phyloP scores from a whole-genome alignment of 2,329 filamentous ascomycete species.

The Trichoderma hamatum region DNA sequence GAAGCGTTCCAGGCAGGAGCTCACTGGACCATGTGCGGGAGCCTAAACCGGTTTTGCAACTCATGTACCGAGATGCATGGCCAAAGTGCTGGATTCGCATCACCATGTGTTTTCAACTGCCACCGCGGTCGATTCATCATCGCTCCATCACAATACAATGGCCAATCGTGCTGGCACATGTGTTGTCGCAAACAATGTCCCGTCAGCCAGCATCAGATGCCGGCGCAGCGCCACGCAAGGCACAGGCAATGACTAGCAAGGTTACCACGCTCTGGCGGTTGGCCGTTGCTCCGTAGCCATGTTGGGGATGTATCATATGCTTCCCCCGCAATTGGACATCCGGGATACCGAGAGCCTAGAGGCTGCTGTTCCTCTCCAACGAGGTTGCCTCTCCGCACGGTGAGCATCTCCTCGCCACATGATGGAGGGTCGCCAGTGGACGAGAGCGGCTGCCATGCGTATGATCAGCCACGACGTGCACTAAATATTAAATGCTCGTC shows the following conservation, averaged over 20 bases:
- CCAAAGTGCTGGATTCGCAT: not conserved
- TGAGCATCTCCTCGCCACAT: slow-evolving; percentile 25
- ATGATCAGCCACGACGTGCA: slow-evolving; percentile 17
- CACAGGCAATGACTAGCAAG: slow-evolving; percentile 13
- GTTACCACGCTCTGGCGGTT: not conserved
- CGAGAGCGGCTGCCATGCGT: slow-evolving; percentile 28
- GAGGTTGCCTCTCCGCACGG: slow-evolving; percentile 23
- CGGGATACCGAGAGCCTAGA: slow-evolving; percentile 20
- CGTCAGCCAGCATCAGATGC: slow-evolving; percentile 5
- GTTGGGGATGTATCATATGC: slow-evolving; percentile 21
- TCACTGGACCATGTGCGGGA: slow-evolving; percentile 2
- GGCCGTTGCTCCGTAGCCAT: not conserved
- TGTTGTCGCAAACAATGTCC: not conserved
- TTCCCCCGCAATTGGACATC: slow-evolving; percentile 26
- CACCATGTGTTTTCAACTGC: not conserved
- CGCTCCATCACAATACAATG: slow-evolving; percentile 1
- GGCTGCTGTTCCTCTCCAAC: slow-evolving; percentile 13
- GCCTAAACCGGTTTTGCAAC: slow-evolving; percentile 2
- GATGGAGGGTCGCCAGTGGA: slow-evolving; percentile 41
- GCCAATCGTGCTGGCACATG: not conserved
- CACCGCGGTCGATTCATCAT: not conserved
- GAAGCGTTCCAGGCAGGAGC: slow-evolving; percentile 14
- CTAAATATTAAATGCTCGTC: slow-evolving; percentile 25
- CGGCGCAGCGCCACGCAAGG: slow-evolving; percentile 26
- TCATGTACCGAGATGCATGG: not conserved